Evolutionary conservation across 768 basidiomycete species (phyloP).

Genomic region (Collybia sp.): DNA sequence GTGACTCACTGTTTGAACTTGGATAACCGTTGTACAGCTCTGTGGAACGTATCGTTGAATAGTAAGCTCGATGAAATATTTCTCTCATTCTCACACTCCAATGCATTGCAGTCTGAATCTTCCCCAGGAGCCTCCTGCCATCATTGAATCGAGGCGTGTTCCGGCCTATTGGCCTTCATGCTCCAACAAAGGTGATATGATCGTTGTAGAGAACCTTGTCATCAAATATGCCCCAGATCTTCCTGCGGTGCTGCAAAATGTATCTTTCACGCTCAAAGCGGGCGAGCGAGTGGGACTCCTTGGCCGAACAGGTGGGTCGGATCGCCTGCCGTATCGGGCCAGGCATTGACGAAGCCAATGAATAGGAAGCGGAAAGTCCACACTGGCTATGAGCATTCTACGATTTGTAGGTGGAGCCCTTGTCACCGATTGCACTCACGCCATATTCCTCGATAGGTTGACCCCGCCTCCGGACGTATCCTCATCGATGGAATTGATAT

Average conservation of each 20-base stretch:
- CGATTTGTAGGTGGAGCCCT: constrained; percentile 53
- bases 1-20: not conserved
- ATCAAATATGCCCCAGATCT: constrained; percentile 84
- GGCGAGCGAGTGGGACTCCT: constrained; percentile 76
- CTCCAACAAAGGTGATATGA: constrained; percentile 48
- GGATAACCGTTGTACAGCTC: constrained; percentile 41
- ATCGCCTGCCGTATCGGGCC: not conserved
- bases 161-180: constrained; percentile 94
- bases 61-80: constrained; percentile 29
- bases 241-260: constrained; percentile 70
- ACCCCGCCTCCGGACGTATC: constrained; percentile 72
- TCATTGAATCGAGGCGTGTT: constrained; percentile 69
- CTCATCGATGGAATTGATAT: constrained; percentile 88
- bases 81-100: not conserved
- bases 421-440: not conserved
- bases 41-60: constrained; percentile 89
- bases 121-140: constrained; percentile 78
- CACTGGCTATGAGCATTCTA: constrained; percentile 81
- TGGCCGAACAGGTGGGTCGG: constrained; percentile 60
- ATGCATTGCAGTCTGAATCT: constrained; percentile 50
- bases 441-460: constrained; percentile 39
- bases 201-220: constrained; percentile 70
- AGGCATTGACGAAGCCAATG: constrained; percentile 2
- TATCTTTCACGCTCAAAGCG: constrained; percentile 69
- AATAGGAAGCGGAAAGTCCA: constrained; percentile 73